Evolutionary conservation across 2,329 filamentous ascomycete species (phyloP), one percentile per base, ranked within the genome.

Genomic region (Setomelanomma holmii): DNA sequence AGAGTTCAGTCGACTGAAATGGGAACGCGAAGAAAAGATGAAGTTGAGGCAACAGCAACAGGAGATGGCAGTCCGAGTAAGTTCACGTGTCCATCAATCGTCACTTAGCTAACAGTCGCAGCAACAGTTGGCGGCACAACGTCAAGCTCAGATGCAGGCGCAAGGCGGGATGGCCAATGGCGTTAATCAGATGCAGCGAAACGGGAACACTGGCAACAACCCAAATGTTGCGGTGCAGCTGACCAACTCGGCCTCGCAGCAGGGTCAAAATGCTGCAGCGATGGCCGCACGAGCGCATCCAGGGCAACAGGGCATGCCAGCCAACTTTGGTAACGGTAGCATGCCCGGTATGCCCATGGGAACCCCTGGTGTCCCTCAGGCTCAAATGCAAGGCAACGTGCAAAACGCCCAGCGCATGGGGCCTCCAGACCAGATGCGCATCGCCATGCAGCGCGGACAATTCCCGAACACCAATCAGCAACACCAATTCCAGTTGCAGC

Each of bases 1-100:
- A 64, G 91, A 98, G 61, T 96, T 97, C 72, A 97, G 93, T 69
- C 83, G 90, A 45, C 82, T 97, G 69, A 92, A 95, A 63, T 88
- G 89, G 77, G 93, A 98, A 69, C 86, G 91, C 39, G 93, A 98
- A 64, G 82, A 93, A 68, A 85, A 86, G 67, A 67, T 83, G 47
- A 67, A 67, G 44, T 78, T 80, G 51, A 83, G 85, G 72, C 79
- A 83, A 64, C 79, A 84, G 67, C 79, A 83, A 53, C 84, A 86
- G 63, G 84, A 88, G 51, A 75, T 68, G 53, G 81, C 62, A 39
- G 63, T 68, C 63, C 75, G 80, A 67, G 82, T 83, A 76, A 64
- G 69, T 59, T 12, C 12, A 19, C 11, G 6, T 16, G 11, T 7
- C 10, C 8, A 17, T 21, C 17, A 38, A 21, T 14, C 19, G 17